Evolutionary conservation across 1,139 yeast species (phyloP), one percentile per base, ranked within the genome.

Genomic region (Taphrina pruni): DNA sequence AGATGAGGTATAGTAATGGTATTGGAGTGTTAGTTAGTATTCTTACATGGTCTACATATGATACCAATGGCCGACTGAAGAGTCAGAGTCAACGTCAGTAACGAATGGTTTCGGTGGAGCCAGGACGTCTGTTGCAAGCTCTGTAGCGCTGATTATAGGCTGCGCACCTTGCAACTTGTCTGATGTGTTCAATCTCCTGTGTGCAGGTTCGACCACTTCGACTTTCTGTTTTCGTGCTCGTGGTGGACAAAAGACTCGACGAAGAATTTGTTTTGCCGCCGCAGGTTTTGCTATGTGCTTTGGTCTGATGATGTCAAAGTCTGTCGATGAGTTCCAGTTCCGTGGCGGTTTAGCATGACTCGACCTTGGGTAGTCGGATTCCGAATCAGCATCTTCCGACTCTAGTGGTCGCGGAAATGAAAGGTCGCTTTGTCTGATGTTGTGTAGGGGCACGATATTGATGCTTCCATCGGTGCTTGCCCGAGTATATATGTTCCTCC

Each of bases 61-160:
- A 50, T 50, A 50, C 54, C 54, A 50, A 50, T 26, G 54, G 8
- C 54, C 54, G 12, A 50, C 54, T 8, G 54, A 50, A n/a, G 54
- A 50, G 54, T 50, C 54, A 21, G 54, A 50, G 36, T 50, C 54
- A n/a, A 50, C 54, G 12, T 50, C 54, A 2, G 36, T 21, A n/a
- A 50, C 36, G 54, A 50, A 50, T 7, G 54, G 54, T n/a, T 21
- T 50, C 1, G 54, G 54, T 2, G 36, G 54, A 11, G 8, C 7
- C 20, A 50, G 54, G 5, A 26, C 48, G 48, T 45, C 48, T 45
- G 48, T 20, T n/a, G 5, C 20, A n/a, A 2, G 48, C 48, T 45
- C 32, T 26, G 4, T 2, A 26, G 32, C 32, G 32, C 32, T 26
- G 4, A 26, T 26, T 26, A 26, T 4, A 26, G 32, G 32, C 32